phyloP scores from a whole-genome alignment of 208 protist species.

The Crithidia sp. region DNA sequence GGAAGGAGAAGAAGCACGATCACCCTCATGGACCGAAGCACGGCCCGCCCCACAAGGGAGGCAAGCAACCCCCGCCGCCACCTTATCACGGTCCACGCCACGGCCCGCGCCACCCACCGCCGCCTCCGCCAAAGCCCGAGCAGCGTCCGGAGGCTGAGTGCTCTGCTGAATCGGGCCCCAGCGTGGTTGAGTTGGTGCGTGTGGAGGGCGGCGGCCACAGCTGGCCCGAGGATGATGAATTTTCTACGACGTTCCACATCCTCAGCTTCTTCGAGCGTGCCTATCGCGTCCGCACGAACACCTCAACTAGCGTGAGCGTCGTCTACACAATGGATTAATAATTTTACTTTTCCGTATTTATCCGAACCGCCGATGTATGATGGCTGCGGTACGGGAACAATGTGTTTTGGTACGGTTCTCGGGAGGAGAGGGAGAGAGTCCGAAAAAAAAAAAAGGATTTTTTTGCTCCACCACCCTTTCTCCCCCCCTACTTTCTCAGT shows the following conservation, averaged over 20 bases:
- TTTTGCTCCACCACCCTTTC: too few relatives aligned
- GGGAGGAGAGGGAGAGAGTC: too few relatives aligned
- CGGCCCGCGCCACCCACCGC: too few relatives aligned
- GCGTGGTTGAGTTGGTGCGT: slow-evolving; percentile 61
- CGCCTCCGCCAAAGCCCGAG: background rate
- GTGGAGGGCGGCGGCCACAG: slow-evolving; percentile 43
- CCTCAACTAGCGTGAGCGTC: too few relatives aligned
- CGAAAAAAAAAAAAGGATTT: too few relatives aligned
- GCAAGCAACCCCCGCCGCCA: too few relatives aligned
- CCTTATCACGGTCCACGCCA: background rate
- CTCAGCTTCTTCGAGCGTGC: slow-evolving; percentile 53
- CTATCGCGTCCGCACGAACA: slow-evolving; percentile 38
- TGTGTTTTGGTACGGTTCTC: too few relatives aligned
- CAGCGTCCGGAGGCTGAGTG: background rate
- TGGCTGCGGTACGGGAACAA: too few relatives aligned
- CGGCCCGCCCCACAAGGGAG: background rate
- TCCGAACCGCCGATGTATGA: too few relatives aligned
- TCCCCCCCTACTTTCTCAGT: too few relatives aligned
- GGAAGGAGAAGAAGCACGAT: background rate
- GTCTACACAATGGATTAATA: too few relatives aligned
- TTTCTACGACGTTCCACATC: slow-evolving; percentile 79
- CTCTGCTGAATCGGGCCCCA: background rate
- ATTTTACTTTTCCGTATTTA: background rate
- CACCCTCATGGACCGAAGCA: background rate
- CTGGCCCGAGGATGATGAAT: slow-evolving; percentile 59